A percentile compares a stretch with the other conserved stretches of the same genome.
These are phyloP conservation scores for Hypoxylon sp. DNA, from an alignment of 2,329 filamentous ascomycete genomes.

Conservation along the genomic window DNA sequence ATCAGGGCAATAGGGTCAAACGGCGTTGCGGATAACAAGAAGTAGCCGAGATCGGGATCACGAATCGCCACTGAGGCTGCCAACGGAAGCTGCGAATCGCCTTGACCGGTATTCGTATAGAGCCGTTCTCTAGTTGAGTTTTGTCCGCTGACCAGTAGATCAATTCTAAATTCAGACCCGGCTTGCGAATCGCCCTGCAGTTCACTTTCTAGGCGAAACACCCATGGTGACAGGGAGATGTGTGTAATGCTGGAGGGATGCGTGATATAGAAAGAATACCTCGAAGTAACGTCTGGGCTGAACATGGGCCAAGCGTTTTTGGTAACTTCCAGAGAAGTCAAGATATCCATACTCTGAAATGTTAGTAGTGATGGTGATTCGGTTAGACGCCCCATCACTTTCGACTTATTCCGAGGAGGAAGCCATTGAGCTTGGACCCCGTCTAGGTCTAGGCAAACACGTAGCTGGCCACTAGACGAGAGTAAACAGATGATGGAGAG, in stretches of 20 bases:
- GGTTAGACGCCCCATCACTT: slow-evolving; percentile 57
- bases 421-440: slow-evolving; percentile 77
- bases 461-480: slow-evolving; percentile 72
- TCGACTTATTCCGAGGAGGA: slow-evolving; percentile 68
- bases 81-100: slow-evolving; percentile 64
- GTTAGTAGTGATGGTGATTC: slow-evolving; percentile 67
- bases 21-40: slow-evolving; percentile 71
- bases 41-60: slow-evolving; percentile 75
- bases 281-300: slow-evolving; percentile 71
- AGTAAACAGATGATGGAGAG: slow-evolving; percentile 72
- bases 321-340: slow-evolving; percentile 67
- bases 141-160: slow-evolving; percentile 71
- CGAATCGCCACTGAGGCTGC: slow-evolving; percentile 68
- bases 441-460: slow-evolving; percentile 73
- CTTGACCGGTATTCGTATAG: slow-evolving; percentile 65
- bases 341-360: slow-evolving; percentile 74
- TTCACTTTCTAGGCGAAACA: slow-evolving; percentile 75
- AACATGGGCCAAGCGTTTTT: slow-evolving; percentile 75
- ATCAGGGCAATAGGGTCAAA: slow-evolving; percentile 71
- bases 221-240: slow-evolving; percentile 73
- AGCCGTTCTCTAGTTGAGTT: slow-evolving; percentile 70
- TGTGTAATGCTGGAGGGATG: slow-evolving; percentile 72
- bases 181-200: slow-evolving; percentile 69
- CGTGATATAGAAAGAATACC: slow-evolving; percentile 75
- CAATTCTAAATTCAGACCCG: slow-evolving; percentile 73